Base-by-base conservation (phyloP, 768 basidiomycete species). In the Hypholoma sublateritium region DNA sequence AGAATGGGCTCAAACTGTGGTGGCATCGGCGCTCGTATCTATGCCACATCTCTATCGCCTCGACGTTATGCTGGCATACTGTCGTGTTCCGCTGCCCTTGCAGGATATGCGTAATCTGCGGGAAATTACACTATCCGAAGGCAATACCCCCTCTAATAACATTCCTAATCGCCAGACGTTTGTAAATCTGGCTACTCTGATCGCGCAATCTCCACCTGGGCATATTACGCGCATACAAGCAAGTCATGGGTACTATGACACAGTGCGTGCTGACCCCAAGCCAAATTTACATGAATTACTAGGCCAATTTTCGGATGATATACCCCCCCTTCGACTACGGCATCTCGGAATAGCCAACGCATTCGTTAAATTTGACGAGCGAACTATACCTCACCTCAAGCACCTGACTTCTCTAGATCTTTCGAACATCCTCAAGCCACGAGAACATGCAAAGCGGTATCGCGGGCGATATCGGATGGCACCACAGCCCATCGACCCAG, bases 371-470 rank as follows among this genome's bases (percentile, higher is more conserved):
- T 28, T 57, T 9, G 56, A 57, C 24, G 50, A 52, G 7, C 25
- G 22, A 11, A 57, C 44, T 37, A 21, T 45, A 4, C 56, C 56
- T 13, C 50, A 57, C 19, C 49, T 57, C 9, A 35, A 17, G 19
- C 28, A 57, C 21, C 50, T 57, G 9, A 57, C 56, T 19, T 57
- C 50, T 12, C 56, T 57, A 16, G 43, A 53, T 14, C 44, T 58
- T 37, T 45, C 51, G 12, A 35, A 45, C n/a, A 25, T 47, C 8
- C 11, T 47, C 11, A 21, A 47, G 7, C 46, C 46, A 1, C 21
- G 46, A 3, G 22, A 28, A n/a, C 21, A 28, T 8, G 7, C 25
- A 11, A 47, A 47, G 24, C 16, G 14, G 16, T n/a, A n/a, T 22
- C 46, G 46, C 9, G 25, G 46, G 16, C 21, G 25, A n/a, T 28